Evolutionary conservation across 2,329 filamentous ascomycete genomes (phyloP).

Genomic region (Neoscytalidium dimidiatum): DNA sequence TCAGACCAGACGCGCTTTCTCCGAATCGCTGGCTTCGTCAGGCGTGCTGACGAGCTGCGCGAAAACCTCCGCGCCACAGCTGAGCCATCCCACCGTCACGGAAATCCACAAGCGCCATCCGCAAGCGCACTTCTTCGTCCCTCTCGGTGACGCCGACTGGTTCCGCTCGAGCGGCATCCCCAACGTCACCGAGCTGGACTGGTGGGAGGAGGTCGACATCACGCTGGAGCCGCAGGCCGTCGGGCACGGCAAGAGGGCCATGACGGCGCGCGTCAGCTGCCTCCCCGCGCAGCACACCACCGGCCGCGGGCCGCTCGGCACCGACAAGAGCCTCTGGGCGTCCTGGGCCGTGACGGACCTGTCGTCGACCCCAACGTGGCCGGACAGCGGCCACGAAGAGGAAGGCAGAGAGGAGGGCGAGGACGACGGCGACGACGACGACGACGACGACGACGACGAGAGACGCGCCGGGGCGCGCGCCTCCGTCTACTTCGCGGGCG

Average conservation of each 20-base stretch:
- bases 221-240: constrained; percentile 45
- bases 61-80: constrained; percentile 22
- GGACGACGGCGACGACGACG: constrained; percentile 65
- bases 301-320: constrained; percentile 68
- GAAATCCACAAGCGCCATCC: constrained; percentile 72
- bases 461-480: constrained; percentile 46
- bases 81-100: constrained; percentile 73
- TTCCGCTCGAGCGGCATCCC: constrained; percentile 69
- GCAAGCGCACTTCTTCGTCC: constrained; percentile 83
- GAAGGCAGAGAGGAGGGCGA: constrained; percentile 72
- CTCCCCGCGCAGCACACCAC: constrained; percentile 84
- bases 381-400: not conserved
- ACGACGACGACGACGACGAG: constrained; percentile 74
- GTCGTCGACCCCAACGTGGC: not conserved
- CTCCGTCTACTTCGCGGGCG: constrained; percentile 36
- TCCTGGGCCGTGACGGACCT: constrained; percentile 75
- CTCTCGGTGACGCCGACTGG: constrained; percentile 80
- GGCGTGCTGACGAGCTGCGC: not conserved
- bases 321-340: constrained; percentile 77
- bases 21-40: too few species aligned
- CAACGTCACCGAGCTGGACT: constrained; percentile 86
- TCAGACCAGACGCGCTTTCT: too few species aligned
- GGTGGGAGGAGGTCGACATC: constrained; percentile 84
- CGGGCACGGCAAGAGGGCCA: constrained; percentile 35
- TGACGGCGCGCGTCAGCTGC: constrained; percentile 73